phyloP scores from a whole-genome alignment of 495 filamentous ascomycete species.

The Neurospora sp. region DNA sequence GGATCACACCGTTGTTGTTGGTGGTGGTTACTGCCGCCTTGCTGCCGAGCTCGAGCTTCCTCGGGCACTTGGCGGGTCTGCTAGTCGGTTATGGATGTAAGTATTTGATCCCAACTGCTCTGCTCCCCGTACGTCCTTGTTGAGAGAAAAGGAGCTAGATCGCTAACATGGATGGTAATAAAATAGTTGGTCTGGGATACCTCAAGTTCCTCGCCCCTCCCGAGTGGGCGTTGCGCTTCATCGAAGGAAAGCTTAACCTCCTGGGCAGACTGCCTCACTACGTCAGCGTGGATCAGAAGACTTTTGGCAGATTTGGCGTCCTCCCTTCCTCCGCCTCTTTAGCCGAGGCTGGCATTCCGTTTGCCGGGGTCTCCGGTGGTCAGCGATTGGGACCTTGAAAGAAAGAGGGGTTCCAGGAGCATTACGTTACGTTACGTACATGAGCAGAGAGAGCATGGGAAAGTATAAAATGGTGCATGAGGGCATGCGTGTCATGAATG shows the following conservation, averaged over 20 bases:
- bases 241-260: constrained; percentile 77
- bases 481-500: neutral
- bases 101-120: constrained; percentile 16
- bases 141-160: neutral
- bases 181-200: constrained; percentile 67
- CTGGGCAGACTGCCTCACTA: constrained; percentile 76
- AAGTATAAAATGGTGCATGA: neutral
- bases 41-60: constrained; percentile 66
- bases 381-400: neutral
- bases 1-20: constrained; percentile 73
- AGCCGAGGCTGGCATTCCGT: constrained; percentile 18
- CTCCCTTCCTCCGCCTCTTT: constrained; percentile 49
- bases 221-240: constrained; percentile 68
- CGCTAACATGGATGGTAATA: neutral
- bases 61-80: constrained; percentile 80
- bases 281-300: constrained; percentile 88
- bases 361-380: neutral
- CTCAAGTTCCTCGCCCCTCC: constrained; percentile 76
- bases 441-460: neutral
- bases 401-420: neutral
- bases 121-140: neutral
- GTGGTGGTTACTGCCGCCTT: constrained; percentile 62
- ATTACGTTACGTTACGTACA: neutral
- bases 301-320: constrained; percentile 88
- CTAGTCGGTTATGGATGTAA: constrained; percentile 76